Percentiles rank a stretch among this genome's conserved stretches.
phyloP scores from a whole-genome alignment of 352 stramenopile species.

The Globisporangium echinulatum region DNA sequence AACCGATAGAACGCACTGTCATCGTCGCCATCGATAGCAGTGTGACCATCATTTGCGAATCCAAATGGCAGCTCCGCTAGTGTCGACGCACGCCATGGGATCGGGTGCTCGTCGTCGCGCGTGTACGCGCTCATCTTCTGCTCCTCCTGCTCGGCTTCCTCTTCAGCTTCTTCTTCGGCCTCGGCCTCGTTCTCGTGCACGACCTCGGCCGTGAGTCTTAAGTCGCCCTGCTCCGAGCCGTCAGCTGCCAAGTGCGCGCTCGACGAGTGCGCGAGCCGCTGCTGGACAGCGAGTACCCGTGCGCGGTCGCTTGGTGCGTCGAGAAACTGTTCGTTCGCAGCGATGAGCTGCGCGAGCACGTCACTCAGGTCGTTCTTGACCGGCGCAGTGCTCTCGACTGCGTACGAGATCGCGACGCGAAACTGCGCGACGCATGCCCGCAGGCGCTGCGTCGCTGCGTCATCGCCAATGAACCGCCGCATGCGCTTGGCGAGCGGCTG shows the following conservation, averaged over 20 bases:
- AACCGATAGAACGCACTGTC: slow-evolving; percentile 77
- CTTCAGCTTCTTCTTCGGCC: slow-evolving; percentile 82
- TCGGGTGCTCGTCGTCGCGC: slow-evolving; percentile 83
- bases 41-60: neutral
- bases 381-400: slow-evolving; percentile 52
- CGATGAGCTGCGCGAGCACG: slow-evolving; percentile 53
- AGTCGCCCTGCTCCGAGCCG: slow-evolving; percentile 54
- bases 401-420: slow-evolving; percentile 77
- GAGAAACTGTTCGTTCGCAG: slow-evolving; percentile 55
- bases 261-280: slow-evolving; percentile 54
- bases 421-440: slow-evolving; percentile 68
- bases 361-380: slow-evolving; percentile 67
- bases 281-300: slow-evolving; percentile 51
- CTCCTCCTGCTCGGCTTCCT: slow-evolving; percentile 87
- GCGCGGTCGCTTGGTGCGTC: slow-evolving; percentile 37
- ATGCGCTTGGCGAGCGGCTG: slow-evolving; percentile 41
- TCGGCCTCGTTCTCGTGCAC: slow-evolving; percentile 89
- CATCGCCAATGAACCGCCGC: slow-evolving; percentile 54
- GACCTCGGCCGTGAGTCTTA: slow-evolving; percentile 79
- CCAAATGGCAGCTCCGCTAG: slow-evolving; percentile 19
- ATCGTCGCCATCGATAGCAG: slow-evolving; percentile 28
- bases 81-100: slow-evolving; percentile 63
- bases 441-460: slow-evolving; percentile 38
- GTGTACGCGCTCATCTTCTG: slow-evolving; percentile 90
- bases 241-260: slow-evolving; percentile 33